Evolutionary conservation across 164 flowering plant genomes (phyloP).

Genomic region (Aristolochia californica): DNA sequence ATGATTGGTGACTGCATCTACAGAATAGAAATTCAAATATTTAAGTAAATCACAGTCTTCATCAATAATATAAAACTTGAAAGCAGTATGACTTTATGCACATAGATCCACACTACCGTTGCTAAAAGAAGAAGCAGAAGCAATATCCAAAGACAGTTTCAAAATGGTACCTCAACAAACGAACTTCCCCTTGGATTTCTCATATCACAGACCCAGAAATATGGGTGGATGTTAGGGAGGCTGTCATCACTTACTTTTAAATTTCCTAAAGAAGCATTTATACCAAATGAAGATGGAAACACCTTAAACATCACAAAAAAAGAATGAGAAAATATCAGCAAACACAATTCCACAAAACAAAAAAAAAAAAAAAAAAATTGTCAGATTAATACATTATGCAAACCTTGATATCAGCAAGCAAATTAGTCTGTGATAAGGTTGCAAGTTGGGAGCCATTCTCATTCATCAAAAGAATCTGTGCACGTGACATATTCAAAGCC

Average conservation of each 20-base stretch:
- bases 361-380: neutral
- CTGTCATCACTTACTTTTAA: slow-evolving; percentile 86
- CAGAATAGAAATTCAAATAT: too few relatives aligned
- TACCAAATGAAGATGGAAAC: slow-evolving; percentile 83
- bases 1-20: too few relatives aligned
- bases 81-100: too few relatives aligned
- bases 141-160: too few relatives aligned
- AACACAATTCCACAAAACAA: neutral
- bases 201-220: slow-evolving; percentile 97
- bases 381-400: slow-evolving; percentile 2
- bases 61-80: too few relatives aligned
- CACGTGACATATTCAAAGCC: slow-evolving; percentile 70
- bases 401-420: slow-evolving; percentile 84
- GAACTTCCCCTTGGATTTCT: slow-evolving; percentile 93
- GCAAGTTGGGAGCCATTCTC: slow-evolving; percentile 79
- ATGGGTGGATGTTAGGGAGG: slow-evolving; percentile 52
- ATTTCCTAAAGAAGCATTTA: slow-evolving; percentile 87
- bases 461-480: slow-evolving; percentile 72
- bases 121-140: too few relatives aligned
- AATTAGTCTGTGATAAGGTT: slow-evolving; percentile 77
- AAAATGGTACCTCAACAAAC: slow-evolving; percentile 74
- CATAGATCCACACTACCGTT: too few relatives aligned
- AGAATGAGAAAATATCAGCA: neutral
- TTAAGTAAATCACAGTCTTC: too few relatives aligned
- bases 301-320: slow-evolving; percentile 35